Evolutionary conservation across 768 basidiomycete species (phyloP).

Genomic region (Hydnum rufescens): DNA sequence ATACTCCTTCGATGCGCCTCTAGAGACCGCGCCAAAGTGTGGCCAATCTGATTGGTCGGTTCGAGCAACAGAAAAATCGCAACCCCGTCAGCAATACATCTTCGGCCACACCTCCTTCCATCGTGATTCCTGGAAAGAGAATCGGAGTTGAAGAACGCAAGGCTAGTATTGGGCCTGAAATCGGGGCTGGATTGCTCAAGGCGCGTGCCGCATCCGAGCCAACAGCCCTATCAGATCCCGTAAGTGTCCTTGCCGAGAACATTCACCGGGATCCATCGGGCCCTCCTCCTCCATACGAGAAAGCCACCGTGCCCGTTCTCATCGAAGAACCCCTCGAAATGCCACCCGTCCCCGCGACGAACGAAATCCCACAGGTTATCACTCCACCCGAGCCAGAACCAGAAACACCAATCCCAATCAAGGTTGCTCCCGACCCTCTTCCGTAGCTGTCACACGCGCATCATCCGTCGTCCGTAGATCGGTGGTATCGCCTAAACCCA

Average conservation of each 20-base stretch:
- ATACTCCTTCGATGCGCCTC: constrained; percentile 29
- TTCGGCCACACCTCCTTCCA: not conserved
- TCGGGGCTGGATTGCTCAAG: not conserved
- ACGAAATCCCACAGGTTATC: too few relatives aligned
- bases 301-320: not conserved
- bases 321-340: not conserved
- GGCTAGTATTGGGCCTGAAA: not conserved
- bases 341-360: not conserved
- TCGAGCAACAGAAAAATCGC: constrained; percentile 64
- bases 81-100: constrained; percentile 19
- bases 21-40: constrained; percentile 74
- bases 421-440: too few relatives aligned
- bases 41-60: constrained; percentile 77
- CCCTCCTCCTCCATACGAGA: not conserved
- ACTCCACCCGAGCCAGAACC: too few relatives aligned
- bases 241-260: not conserved
- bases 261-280: not conserved
- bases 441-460: not conserved
- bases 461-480: not conserved
- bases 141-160: not conserved
- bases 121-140: not conserved
- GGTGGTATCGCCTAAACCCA: too few relatives aligned
- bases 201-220: not conserved
- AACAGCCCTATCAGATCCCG: not conserved
- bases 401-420: not conserved